Base-by-base conservation (phyloP, 345 rosid genomes). In the Citrus unshiu region DNA sequence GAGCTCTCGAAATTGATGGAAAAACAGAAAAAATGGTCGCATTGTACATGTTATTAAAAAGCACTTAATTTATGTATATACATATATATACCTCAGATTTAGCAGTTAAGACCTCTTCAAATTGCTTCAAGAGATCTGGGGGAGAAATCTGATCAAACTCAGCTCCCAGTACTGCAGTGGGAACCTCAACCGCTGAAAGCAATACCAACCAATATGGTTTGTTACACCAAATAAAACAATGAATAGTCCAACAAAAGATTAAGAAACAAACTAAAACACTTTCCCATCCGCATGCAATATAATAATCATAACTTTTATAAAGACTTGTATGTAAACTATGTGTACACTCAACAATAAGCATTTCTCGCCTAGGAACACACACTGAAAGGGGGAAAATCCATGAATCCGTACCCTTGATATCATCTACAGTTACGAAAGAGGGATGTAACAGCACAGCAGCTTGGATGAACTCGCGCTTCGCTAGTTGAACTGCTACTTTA, bases 381-480 rank as follows among this genome's bases (percentile, higher is more conserved):
- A 19, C 27, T 3, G 7, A 40, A 57, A 40, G 8, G n/a, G 35
- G 9, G 24, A 25, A 72, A 22, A 73, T 64, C 32, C 4, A 7
- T 7, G 21, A 68, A 43, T 51, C 35, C 81, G 43, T 91, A 93
- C 98, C 89, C 72, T 89, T 87, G 72, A 95, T 85, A 76, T 93
- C 98, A 62, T 90, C 95, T 27, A 88, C 78, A 16, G 90, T 79
- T 71, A 95, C 92, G 35, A 87, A 83, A 39, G 93, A 85, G 85
- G 98, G 95, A 83, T 95, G 98, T 72, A 87, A 85, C 80, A 95
- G 73, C 66, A 89, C 92, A 70, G 87, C 89, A 27, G 94, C 95
- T 76, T 89, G 87, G 75, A 92, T 84, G 78, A 88, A 83, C 18
- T 78, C 90, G 22, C 61, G 30, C 84, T 86, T 92, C 4, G 94